Conservation (phyloP, 257 asterid species). For the Nyctanthes arbortristis region DNA sequence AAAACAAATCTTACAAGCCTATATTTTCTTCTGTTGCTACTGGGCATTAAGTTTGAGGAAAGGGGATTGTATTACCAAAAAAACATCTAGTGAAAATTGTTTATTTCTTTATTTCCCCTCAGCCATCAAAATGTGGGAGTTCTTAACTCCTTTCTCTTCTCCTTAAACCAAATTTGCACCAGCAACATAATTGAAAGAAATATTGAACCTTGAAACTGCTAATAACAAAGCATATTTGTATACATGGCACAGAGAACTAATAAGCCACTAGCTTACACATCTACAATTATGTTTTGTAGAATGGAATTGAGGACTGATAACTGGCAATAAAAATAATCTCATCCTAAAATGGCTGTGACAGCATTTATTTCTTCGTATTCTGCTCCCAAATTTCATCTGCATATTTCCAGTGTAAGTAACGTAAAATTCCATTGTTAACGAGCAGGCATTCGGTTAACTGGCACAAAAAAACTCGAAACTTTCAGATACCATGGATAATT, state of each 20-base stretch:
- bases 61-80: background rate
- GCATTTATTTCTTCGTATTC: slow-evolving; percentile 60
- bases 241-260: background rate
- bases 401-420: slow-evolving; percentile 16
- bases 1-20: background rate
- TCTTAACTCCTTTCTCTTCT: background rate
- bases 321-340: background rate
- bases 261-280: background rate
- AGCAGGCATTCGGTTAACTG: background rate
- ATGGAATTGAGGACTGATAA: background rate
- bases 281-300: background rate
- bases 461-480: background rate
- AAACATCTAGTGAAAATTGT: background rate
- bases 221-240: too few relatives aligned
- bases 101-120: background rate
- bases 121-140: background rate
- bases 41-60: background rate
- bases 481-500: background rate
- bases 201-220: background rate
- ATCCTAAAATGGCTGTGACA: background rate
- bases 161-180: background rate
- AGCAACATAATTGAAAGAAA: background rate
- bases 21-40: background rate
- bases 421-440: background rate
- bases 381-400: slow-evolving; percentile 97